Evolutionary conservation across 441 rosid genomes (phyloP), one percentile per base, ranked within the genome.

Genomic region (Adansonia madagascariensis): DNA sequence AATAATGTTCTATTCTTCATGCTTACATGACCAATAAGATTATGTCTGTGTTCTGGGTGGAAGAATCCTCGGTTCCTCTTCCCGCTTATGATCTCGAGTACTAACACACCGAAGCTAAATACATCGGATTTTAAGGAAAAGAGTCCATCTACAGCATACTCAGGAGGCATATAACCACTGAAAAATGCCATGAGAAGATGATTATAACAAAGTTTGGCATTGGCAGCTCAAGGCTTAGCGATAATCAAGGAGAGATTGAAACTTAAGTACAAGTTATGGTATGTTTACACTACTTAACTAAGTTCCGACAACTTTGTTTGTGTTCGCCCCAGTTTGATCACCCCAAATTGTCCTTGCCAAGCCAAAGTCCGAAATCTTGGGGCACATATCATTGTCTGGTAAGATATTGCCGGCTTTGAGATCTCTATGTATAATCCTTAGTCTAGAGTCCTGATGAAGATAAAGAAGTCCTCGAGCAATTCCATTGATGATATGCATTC

Each of bases 371-470:
- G 80, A 81, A 20, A 83, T 80, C 46, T 81, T 79, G 1, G 79
- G 83, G 73, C 79, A 74, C 84, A 81, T 81, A 6, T 77, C 71
- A 11, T 20, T 1, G 27, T 81, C 84, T 9, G 81, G 77, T 22
- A 84, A 53, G 0, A 81, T 50, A 68, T 79, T 84, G 68, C 84
- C 81, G 11, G 88, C 85, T 63, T 87, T 87, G 14, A 85, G 78
- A 78, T 87, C 71, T 65, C 71, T 17, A n/a, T 41, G 52, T 8
- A 65, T 65, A 43, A 65, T 65, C 52, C 52, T 65, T 53, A 84
- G 50, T 50, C 89, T 79, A 14, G 88, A 87, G 52, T 84, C 86
- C 64, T 81, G 73, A 73, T 85, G 71, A 65, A 85, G 85, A 80
- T 82, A 84, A 31, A 84, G 81, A 62, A 86, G 72, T 7, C 86